Conservation (phyloP, 2,329 filamentous ascomycete species). For the Drechmeria coniospora region DNA sequence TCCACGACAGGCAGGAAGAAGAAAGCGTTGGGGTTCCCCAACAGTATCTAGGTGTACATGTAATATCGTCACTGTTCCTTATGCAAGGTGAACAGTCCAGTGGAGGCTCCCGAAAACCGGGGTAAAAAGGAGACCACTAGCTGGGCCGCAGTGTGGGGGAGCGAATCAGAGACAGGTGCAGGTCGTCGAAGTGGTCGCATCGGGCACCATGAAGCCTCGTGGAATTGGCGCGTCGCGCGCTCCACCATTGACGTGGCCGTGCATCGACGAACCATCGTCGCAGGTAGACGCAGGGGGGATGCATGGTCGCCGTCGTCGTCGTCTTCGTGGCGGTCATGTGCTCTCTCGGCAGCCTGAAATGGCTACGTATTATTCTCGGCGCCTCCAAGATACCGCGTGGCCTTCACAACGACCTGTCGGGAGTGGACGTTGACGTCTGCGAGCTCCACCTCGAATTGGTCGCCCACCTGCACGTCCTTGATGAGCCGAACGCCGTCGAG, state of each 20-base stretch:
- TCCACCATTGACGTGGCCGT: too few species aligned
- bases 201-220: too few species aligned
- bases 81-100: too few species aligned
- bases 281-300: too few species aligned
- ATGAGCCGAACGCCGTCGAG: conserved; percentile 22
- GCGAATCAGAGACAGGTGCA: not conserved
- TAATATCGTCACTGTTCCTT: not conserved
- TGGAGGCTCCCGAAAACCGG: too few species aligned
- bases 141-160: not conserved
- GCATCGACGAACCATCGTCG: too few species aligned
- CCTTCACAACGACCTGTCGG: conserved; percentile 29
- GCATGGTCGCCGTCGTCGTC: too few species aligned
- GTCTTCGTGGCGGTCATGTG: too few species aligned
- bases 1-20: not conserved
- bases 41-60: not conserved
- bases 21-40: conserved; percentile 2
- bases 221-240: too few species aligned
- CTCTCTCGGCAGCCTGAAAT: too few species aligned
- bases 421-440: conserved; percentile 35
- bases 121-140: too few species aligned
- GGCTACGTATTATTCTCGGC: not conserved
- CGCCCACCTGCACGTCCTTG: conserved; percentile 30
- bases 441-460: conserved; percentile 41
- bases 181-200: too few species aligned
- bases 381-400: conserved; percentile 16